Percentiles rank a stretch among this genome's conserved stretches.
These are phyloP conservation scores for Populus hybrid DNA, from an alignment of 441 rosid genomes.

Conservation along the genomic window DNA sequence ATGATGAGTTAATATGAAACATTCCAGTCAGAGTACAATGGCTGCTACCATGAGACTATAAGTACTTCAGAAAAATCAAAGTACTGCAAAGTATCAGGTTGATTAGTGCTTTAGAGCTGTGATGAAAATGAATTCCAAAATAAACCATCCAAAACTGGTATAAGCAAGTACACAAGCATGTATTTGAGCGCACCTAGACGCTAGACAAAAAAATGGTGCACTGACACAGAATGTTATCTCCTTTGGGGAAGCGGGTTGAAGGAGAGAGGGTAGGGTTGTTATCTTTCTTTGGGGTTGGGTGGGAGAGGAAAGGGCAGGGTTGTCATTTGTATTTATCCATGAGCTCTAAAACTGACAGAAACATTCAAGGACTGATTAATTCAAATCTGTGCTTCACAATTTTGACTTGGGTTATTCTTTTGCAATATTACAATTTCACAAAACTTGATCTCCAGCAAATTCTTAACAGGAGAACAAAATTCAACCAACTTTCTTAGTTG, in stretches of 20 bases:
- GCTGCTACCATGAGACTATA: not conserved
- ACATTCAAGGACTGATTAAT: not conserved
- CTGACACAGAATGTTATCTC: not conserved
- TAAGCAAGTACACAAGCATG: not conserved
- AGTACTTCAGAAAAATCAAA: not conserved
- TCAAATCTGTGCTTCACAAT: not conserved
- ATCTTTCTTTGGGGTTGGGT: not conserved
- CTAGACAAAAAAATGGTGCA: not conserved
- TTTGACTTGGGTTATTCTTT: not conserved
- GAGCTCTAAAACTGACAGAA: not conserved
- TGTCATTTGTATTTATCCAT: not conserved
- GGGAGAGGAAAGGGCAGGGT: not conserved
- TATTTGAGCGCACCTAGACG: not conserved
- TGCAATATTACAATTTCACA: not conserved
- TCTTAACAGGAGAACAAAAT: not conserved
- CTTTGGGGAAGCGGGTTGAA: not conserved
- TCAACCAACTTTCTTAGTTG: not conserved
- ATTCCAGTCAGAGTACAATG: not conserved
- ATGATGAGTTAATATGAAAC: not conserved
- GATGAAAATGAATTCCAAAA: not conserved
- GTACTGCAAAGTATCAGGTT: not conserved
- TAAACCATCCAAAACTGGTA: not conserved
- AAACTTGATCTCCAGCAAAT: not conserved
- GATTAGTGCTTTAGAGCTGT: not conserved
- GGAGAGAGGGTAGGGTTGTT: not conserved